Base-by-base conservation (phyloP, 2,329 filamentous ascomycete genomes). In the Alternaria triticimaculans region DNA sequence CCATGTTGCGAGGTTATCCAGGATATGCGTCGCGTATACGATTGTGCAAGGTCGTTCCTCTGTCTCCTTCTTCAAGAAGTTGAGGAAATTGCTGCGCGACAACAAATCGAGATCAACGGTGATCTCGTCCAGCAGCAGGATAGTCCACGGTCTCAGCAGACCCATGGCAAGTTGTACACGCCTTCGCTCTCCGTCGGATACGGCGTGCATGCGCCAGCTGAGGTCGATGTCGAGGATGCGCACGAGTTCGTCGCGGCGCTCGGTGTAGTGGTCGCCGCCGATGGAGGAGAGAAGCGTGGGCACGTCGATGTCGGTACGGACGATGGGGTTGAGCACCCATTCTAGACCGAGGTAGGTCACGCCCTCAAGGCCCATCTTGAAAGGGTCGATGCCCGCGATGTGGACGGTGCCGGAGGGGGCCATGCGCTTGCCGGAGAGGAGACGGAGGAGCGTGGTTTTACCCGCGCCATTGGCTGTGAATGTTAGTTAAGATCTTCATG, bases 151-250 rank as follows among this genome's bases (percentile, higher is more conserved):
- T 4, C 95, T 86, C 48, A 99, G 82, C 9, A 99, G 84, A 0
- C 96, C 96, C 96, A 99, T 99, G 65, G 94, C 94, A 8, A 99
- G 86, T 84, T 99, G 96, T 6, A 99, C 96, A 18, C 96, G 87
- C 15, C 96, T 87, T 15, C 96, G 84, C 84, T 99, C 96, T 55
- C 96, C 96, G 76, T 99, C 96, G 1, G 89, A 93, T 6, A 99
- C 95, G 50, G 94, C 92, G 80, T 97, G 94, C 92, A 99, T 96
- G 74, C 94, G 92, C 96, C 96, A 99, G 64, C 85, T 83, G 14
- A 92, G 85, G 82, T 99, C 96, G 69, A 99, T 94, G 79, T 99
- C 96, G 37, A 99, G 87, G 66, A 99, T 95, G 1, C 82, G 80
- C 28, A 98, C 88, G 43, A 99, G 86, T 84, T 97, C 92, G 78